A percentile compares a stretch with the other conserved stretches of the same genome.
Evolutionary conservation across 192 early-diverging fungal species (phyloP).

Genomic region (Pilaira anomala): DNA sequence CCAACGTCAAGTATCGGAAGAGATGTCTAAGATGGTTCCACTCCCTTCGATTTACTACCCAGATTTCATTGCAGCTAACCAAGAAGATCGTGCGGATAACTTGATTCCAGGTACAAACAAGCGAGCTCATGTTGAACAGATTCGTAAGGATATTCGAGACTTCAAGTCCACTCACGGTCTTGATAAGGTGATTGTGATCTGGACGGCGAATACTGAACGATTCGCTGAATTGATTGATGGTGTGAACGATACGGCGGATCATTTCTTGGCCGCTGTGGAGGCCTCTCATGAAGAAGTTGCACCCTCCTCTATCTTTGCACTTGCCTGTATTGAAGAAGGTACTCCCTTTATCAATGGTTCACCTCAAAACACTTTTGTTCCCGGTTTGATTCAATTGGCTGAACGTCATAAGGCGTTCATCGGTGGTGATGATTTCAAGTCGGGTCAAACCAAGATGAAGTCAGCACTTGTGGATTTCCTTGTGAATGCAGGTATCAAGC

Average conservation of each 20-base stretch:
- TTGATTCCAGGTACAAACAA: constrained; percentile 78
- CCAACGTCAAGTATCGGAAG: constrained; percentile 85
- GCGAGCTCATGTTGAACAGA: constrained; percentile 87
- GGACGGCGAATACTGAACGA: constrained; percentile 99
- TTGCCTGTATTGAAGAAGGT: constrained; percentile 94
- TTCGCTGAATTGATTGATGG: constrained; percentile 81
- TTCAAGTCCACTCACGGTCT: constrained; percentile 88
- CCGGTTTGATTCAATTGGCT: constrained; percentile 87
- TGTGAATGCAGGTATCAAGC: constrained; percentile 98
- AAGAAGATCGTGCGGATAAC: constrained; percentile 95
- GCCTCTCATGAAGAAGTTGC: constrained; percentile 86
- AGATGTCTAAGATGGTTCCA: constrained; percentile 80
- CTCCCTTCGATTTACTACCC: constrained; percentile 98
- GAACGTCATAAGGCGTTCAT: constrained; percentile 87
- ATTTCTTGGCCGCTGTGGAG: constrained; percentile 80
- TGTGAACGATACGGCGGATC: constrained; percentile 95
- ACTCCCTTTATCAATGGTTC: constrained; percentile 98
- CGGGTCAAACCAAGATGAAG: constrained; percentile 99
- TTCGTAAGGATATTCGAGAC: constrained; percentile 93
- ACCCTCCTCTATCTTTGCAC: constrained; percentile 94
- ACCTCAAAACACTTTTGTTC: constrained; percentile 99
- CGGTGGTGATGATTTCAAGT: constrained; percentile 99
- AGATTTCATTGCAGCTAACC: constrained; percentile 98
- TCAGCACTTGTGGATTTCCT: constrained; percentile 98
- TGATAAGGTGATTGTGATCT: constrained; percentile 94